These are phyloP conservation scores for Priceomyces carsonii DNA, from an alignment of 805 yeast genomes.

Conservation along the genomic window DNA sequence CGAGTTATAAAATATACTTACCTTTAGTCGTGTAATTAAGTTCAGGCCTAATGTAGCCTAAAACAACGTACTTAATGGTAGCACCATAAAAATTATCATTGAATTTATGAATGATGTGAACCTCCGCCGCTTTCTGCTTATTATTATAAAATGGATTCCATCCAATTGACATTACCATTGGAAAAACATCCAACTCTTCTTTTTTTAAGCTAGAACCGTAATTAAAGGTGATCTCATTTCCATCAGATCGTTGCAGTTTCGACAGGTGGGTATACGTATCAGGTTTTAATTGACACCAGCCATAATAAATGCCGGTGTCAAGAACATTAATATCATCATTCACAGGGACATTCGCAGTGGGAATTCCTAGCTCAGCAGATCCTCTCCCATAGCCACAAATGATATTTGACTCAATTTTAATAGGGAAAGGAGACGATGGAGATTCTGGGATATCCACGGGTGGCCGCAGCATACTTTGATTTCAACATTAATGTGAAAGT, in stretches of 20 bases:
- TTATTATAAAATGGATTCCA: constrained; percentile 93
- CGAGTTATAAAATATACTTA: constrained; percentile 17
- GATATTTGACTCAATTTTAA: constrained; percentile 46
- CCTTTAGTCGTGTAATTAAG: constrained; percentile 72
- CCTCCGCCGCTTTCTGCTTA: constrained; percentile 77
- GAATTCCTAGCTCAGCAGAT: constrained; percentile 88
- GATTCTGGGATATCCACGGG: constrained; percentile 43
- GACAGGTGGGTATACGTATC: constrained; percentile 12
- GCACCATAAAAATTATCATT: constrained; percentile 79
- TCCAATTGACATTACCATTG: constrained; percentile 95
- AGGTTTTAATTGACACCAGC: constrained; percentile 53
- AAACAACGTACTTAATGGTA: constrained; percentile 58
- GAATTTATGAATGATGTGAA: constrained; percentile 82
- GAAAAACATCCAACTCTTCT: constrained; percentile 52
- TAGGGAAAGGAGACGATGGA: constrained; percentile 52
- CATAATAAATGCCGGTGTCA: constrained; percentile 87
- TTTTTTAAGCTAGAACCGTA: constrained; percentile 54
- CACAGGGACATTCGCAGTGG: constrained; percentile 88
- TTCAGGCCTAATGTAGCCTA: constrained; percentile 93
- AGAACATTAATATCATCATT: constrained; percentile 43
- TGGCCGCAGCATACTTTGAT: constrained; percentile 48
- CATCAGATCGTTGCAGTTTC: constrained; percentile 22
- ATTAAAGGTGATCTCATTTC: constrained; percentile 46
- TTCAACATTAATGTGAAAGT: too few relatives aligned
- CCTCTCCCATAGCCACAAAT: constrained; percentile 95